Base-by-base conservation (phyloP, 139 green algal species). In the Coccomyxa sp. region DNA sequence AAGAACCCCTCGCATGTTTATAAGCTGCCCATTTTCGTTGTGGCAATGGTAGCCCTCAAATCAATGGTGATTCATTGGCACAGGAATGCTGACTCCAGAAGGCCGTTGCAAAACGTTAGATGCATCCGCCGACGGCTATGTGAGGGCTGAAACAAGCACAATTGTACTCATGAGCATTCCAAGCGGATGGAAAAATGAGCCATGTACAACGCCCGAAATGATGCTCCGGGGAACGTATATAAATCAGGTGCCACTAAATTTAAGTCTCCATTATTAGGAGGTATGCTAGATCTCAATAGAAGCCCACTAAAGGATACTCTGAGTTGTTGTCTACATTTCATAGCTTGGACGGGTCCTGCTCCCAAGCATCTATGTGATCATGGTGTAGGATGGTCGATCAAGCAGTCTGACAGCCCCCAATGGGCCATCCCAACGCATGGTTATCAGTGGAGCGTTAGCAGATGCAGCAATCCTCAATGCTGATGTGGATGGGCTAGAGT, bases 381-480 rank as follows among this genome's bases (percentile, higher is more conserved):
- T 18, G 18, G 35, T 96, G 27, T 93, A 97, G 81, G 93, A 96
- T 78, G 93, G 93, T 12, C 84, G 89, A 39, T 94, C 88, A 75
- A 94, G 87, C 82, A 84, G 81, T 70, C 84, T 97, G 22, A 97
- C 92, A 6, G 93, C 92, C 4, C 93, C 93, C 70, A 94, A 93
- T 78, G 93, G 93, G 7, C 92, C 91, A 6, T 88, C 90, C 7
- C 93, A 97, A 86, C 90, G 94, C 80, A 81, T 36, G 33, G 89
- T 91, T 24, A 81, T 97, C 6, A 81, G 78, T 1, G 50, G 69
- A 4, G 93, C 91, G 8, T 81, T 96, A 44, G 58, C 34, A 10
- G 44, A 73, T 0, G 85, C 78, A 5, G 78, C 70, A 8, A 18
- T 89, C 12, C 2, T 16, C 7, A 14, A 85, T 6, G 39, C 54